These are phyloP conservation scores for Venturia nashicola DNA, from an alignment of 2,329 filamentous ascomycete genomes.

Conservation along the genomic window DNA sequence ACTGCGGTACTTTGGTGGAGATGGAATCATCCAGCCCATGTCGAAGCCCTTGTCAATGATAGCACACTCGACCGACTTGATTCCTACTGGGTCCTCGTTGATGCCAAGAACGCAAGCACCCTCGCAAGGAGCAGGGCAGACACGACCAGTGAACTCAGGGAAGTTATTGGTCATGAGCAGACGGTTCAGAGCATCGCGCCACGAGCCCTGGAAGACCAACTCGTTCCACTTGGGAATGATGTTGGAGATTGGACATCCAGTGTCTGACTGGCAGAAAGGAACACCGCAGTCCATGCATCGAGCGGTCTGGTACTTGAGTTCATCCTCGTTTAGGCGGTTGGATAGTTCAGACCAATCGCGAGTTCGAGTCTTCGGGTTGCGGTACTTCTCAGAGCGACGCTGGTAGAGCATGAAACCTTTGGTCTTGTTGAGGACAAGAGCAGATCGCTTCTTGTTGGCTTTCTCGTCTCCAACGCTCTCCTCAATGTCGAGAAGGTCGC, in stretches of 20 bases:
- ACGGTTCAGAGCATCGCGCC: constrained; percentile 83
- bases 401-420: constrained; percentile 96
- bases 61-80: constrained; percentile 96
- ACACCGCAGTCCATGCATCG: constrained; percentile 99
- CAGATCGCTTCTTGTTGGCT: constrained; percentile 79
- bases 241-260: constrained; percentile 90
- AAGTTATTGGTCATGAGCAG: constrained; percentile 97
- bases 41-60: constrained; percentile 97
- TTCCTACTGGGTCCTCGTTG: constrained; percentile 92
- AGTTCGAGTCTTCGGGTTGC: constrained; percentile 67
- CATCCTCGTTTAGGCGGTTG: constrained; percentile 77
- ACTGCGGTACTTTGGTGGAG: constrained; percentile 64
- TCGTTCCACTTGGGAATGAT: constrained; percentile 98
- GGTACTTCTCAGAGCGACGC: constrained; percentile 86
- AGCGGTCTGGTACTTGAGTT: constrained; percentile 91
- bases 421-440: constrained; percentile 93
- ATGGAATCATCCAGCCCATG: constrained; percentile 94
- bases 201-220: constrained; percentile 61
- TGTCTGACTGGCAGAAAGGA: constrained; percentile 94
- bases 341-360: constrained; percentile 93
- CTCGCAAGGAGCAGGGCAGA: constrained; percentile 92
- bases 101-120: constrained; percentile 93
- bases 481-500: constrained; percentile 66
- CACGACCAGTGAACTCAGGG: constrained; percentile 93
- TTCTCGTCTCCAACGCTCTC: constrained; percentile 77